Evolutionary conservation across 768 basidiomycete species (phyloP).

Genomic region (Pleurotus eryngii): DNA sequence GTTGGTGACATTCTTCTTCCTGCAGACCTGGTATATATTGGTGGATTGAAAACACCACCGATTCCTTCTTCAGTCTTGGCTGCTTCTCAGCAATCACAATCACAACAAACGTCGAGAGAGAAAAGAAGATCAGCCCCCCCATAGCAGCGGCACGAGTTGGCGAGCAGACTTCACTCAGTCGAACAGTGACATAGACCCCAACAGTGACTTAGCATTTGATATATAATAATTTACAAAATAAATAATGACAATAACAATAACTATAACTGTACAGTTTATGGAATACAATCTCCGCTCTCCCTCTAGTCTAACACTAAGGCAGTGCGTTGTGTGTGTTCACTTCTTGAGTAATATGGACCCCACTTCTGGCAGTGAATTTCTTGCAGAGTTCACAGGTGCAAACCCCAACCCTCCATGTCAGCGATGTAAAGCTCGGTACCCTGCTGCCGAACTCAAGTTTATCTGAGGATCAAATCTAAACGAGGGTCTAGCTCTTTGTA

Average conservation of each 20-base stretch:
- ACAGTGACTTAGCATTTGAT: neutral
- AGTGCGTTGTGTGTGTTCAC: neutral
- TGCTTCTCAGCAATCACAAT: too few species aligned
- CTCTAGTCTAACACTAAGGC: neutral
- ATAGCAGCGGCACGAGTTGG: too few species aligned
- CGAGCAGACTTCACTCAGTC: neutral
- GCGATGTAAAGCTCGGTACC: neutral
- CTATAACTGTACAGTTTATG: too few species aligned
- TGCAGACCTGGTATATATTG: constrained; percentile 9
- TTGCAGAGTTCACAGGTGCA: too few species aligned
- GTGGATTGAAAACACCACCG: neutral
- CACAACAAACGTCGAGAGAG: too few species aligned
- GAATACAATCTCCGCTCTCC: neutral
- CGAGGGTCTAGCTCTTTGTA: neutral
- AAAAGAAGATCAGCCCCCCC: too few species aligned
- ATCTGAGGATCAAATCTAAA: neutral
- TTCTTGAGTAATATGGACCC: neutral
- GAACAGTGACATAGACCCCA: neutral
- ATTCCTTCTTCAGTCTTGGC: neutral
- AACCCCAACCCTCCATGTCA: neutral
- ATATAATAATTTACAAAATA: neutral
- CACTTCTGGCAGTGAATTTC: too few species aligned
- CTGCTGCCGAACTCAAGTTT: neutral
- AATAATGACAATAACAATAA: too few species aligned
- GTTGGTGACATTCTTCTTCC: constrained; percentile 8